phyloP scores from a whole-genome alignment of 2,329 filamentous ascomycete genomes.

The Botrytis porri region DNA sequence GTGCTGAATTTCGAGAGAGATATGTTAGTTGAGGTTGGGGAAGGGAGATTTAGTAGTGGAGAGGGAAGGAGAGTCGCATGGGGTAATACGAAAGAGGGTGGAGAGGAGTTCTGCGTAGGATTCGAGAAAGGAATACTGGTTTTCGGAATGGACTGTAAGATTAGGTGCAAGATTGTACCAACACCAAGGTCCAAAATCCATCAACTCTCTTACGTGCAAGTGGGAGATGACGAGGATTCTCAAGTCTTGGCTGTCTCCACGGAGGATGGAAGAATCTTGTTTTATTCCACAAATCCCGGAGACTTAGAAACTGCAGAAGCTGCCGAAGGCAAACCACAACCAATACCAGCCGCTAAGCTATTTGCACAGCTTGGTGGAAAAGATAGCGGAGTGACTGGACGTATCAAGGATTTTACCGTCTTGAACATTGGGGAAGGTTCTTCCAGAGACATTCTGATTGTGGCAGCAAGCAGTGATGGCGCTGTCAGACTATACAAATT shows the following conservation, averaged over 20 bases:
- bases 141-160: conserved; percentile 84
- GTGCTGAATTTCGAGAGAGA: conserved; percentile 80
- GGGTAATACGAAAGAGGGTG: conserved; percentile 65
- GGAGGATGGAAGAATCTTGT: conserved; percentile 82
- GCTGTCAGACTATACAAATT: conserved; percentile 76
- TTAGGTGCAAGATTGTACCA: conserved; percentile 70
- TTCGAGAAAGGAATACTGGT: conserved; percentile 84
- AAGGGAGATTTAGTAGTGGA: conserved; percentile 72
- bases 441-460: conserved; percentile 52
- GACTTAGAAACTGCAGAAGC: conserved; percentile 42
- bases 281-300: conserved; percentile 67
- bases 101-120: conserved; percentile 79
- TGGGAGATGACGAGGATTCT: conserved; percentile 48
- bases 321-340: conserved; percentile 42
- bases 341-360: conserved; percentile 59
- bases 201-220: conserved; percentile 68
- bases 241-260: conserved; percentile 75
- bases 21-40: conserved; percentile 70
- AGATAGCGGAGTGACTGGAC: conserved; percentile 62
- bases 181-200: conserved; percentile 75
- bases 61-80: conserved; percentile 82
- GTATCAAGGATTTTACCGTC: conserved; percentile 87
- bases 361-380: conserved; percentile 78
- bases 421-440: conserved; percentile 39
- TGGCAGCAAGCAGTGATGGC: conserved; percentile 82